Conservation (phyloP, 78 protist species). For the Cavenderia fasciculata region DNA sequence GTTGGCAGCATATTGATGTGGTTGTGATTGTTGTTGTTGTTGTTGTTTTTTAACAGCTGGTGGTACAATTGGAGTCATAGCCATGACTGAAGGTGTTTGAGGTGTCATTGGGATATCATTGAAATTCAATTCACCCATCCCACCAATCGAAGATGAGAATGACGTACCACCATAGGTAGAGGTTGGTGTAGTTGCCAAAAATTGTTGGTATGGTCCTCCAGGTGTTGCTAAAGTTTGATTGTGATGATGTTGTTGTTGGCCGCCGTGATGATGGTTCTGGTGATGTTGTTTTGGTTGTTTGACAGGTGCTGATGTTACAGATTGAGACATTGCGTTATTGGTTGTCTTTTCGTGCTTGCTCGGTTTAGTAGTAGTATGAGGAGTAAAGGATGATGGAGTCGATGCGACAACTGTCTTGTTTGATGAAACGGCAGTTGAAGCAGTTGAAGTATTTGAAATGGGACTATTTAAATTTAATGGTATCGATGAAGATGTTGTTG, state of each 20-base stretch:
- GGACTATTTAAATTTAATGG: no score
- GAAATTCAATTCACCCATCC: background rate
- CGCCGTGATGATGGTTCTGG: background rate
- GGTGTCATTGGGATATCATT: background rate
- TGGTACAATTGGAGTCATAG: background rate
- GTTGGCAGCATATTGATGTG: background rate
- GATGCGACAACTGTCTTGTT: background rate
- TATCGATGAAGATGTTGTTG: no score
- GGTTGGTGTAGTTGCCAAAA: background rate
- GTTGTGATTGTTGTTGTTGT: constrained; percentile 15
- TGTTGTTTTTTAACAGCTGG: background rate
- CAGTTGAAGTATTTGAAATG: no score
- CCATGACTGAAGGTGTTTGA: background rate
- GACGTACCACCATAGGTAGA: background rate
- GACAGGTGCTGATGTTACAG: background rate
- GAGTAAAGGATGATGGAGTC: background rate
- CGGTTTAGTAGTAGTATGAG: background rate
- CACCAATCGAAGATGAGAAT: background rate
- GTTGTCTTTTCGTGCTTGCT: background rate
- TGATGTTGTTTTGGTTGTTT: background rate
- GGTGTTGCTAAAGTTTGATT: background rate
- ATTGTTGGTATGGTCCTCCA: background rate
- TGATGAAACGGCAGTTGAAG: background rate
- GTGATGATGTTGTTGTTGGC: background rate
- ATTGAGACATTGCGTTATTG: background rate